phyloP scores from a whole-genome alignment of 805 yeast species.

The Kockiozyma suomiensis region DNA sequence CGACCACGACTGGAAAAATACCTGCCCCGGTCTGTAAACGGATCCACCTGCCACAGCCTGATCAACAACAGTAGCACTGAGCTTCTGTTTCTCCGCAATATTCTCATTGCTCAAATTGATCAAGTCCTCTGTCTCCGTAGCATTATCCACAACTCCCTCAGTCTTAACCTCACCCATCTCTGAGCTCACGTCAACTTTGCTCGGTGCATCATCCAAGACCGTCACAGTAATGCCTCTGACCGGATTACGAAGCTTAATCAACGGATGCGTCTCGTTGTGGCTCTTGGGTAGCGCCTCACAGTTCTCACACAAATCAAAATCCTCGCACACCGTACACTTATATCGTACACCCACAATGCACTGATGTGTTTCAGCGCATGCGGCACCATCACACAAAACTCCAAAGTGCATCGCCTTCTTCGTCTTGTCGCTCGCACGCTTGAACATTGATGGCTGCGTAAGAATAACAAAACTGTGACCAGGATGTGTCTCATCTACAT shows the following conservation, averaged over 20 bases:
- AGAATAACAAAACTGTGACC: slow-evolving; percentile 34
- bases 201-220: slow-evolving; percentile 1
- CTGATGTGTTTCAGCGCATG: slow-evolving; percentile 27
- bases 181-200: too few species aligned
- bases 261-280: slow-evolving; percentile 34
- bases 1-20: slow-evolving; percentile 32
- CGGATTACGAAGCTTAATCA: slow-evolving; percentile 42
- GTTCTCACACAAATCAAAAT: slow-evolving; percentile 53
- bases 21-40: slow-evolving; percentile 18
- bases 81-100: not conserved
- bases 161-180: not conserved
- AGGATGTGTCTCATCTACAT: slow-evolving; percentile 26
- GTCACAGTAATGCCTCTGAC: slow-evolving; percentile 10
- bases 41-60: slow-evolving; percentile 19
- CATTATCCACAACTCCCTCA: not conserved
- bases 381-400: slow-evolving; percentile 40
- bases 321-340: slow-evolving; percentile 52
- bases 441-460: slow-evolving; percentile 9
- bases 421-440: not conserved
- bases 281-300: slow-evolving; percentile 39
- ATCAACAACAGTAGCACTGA: slow-evolving; percentile 13
- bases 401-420: slow-evolving; percentile 20
- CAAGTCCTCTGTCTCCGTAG: not conserved
- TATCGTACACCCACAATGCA: slow-evolving; percentile 49
- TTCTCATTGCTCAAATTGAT: not conserved